Evolutionary conservation across 257 asterid species (phyloP), one percentile per base, ranked within the genome.

Genomic region (Rhazya stricta): DNA sequence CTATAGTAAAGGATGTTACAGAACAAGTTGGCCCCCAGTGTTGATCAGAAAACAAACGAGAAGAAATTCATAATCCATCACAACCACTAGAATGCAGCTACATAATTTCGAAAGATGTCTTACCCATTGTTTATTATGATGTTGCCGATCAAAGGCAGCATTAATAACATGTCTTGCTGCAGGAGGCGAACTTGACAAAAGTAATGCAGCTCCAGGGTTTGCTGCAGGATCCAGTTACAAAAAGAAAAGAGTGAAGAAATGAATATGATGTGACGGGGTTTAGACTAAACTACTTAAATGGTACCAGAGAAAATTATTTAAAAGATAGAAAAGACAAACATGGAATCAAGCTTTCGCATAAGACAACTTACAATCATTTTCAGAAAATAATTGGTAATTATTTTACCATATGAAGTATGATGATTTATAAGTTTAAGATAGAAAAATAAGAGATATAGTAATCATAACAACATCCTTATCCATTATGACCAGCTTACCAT

Each of bases 111-210:
- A 60, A 37, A 69, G 78, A 72, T 79, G 50, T 71, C 87, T 89
- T 81, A 92, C 99, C 93, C 91, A 86, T 86, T 88, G 97, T 84
- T 84, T 89, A 72, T 93, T 90, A 82, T 83, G 96, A 25, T 84
- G 95, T 77, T 92, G 99, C 32, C 79, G 88, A 75, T 84, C 96
- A 91, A 92, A 91, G 76, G 99, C 97, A 78, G 97, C 91, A 84
- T 85, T 72, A 76, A 87, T 88, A 62, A 95, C 92, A 82, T 86
- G 91, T 79, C 94, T 86, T 65, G 91, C 97, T 58, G 83, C 81
- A 61, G 90, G 85, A 78, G 91, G 89, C 69, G 91, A 83, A 81
- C 86, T 81, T 78, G 91, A 81, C 76, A 92, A 85, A 78, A 95
- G 77, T 37, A 81, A 41, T 12, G 87, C 83, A 77, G 98, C 97